Percentiles rank a stretch among this genome's conserved stretches.
phyloP scores from a whole-genome alignment of 129 eudicot species.

The Flaveria brownii region DNA sequence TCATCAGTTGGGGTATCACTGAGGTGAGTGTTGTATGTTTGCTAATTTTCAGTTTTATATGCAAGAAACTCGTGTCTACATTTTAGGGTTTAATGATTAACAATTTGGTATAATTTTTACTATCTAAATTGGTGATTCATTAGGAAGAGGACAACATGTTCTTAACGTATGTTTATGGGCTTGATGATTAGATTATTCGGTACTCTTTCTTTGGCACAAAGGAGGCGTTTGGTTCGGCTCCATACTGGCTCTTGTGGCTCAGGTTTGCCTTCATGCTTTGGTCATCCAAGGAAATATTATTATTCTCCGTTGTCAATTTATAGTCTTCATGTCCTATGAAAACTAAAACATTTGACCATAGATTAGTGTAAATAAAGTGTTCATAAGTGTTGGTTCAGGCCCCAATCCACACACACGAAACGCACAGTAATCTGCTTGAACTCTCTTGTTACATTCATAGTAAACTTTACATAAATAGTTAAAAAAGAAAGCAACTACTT shows the following conservation, averaged over 20 bases:
- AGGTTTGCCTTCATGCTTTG: constrained; percentile 45
- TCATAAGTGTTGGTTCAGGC: too few species aligned
- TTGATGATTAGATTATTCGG: constrained; percentile 55
- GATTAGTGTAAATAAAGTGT: background rate
- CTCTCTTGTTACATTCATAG: too few species aligned
- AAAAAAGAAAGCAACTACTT: too few species aligned
- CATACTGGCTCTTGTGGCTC: constrained; percentile 89
- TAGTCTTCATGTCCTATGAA: background rate
- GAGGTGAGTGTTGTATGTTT: constrained; percentile 50
- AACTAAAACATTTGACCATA: background rate
- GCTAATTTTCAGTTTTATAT: constrained; percentile 4
- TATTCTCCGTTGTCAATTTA: background rate
- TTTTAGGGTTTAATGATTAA: background rate
- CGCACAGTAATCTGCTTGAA: too few species aligned
- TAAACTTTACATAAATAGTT: too few species aligned
- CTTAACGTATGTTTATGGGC: constrained; percentile 11
- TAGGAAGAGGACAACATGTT: background rate
- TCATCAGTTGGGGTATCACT: constrained; percentile 89
- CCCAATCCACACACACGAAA: too few species aligned
- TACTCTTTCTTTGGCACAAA: constrained; percentile 93
- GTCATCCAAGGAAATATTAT: background rate
- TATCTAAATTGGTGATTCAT: background rate
- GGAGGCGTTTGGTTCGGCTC: constrained; percentile 83
- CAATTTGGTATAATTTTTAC: too few species aligned
- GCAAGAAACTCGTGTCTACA: background rate